Conservation (phyloP, 176 grass and related monocot species). For the Oryza meyeriana region DNA sequence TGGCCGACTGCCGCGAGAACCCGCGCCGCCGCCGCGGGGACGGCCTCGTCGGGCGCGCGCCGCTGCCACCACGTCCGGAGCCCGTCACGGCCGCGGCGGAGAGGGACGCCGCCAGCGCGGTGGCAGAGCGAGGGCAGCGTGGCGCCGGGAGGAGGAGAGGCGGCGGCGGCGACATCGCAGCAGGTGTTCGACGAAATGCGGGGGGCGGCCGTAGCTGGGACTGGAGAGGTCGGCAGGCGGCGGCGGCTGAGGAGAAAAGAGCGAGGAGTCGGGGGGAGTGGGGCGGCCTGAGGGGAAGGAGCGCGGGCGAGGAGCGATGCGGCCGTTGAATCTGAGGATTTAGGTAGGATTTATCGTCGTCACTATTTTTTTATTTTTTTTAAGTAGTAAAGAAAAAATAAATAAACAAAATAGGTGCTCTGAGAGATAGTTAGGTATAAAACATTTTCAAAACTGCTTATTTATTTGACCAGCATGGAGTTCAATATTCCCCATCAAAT, state of each 20-base stretch:
- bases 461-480: neutral
- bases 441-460: neutral
- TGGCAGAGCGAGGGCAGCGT: neutral
- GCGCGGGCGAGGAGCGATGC: no score
- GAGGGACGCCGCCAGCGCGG: constrained; percentile 26
- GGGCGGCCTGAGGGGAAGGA: no score
- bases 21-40: constrained; percentile 32
- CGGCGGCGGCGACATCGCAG: constrained; percentile 26
- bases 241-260: no score
- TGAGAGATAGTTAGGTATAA: neutral
- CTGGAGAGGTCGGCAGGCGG: no score
- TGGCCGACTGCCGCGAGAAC: constrained; percentile 69
- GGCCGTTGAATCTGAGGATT: no score
- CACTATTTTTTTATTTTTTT: no score
- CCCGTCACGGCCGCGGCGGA: constrained; percentile 7
- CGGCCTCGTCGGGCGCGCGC: neutral
- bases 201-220: no score
- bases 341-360: no score
- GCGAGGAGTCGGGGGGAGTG: no score
- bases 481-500: neutral
- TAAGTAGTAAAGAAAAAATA: no score
- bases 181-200: constrained; percentile 28
- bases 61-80: neutral
- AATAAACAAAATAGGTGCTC: neutral
- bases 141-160: constrained; percentile 24